phyloP scores from a whole-genome alignment of 192 early-diverging fungal species.

The Chytriomyces confervae region DNA sequence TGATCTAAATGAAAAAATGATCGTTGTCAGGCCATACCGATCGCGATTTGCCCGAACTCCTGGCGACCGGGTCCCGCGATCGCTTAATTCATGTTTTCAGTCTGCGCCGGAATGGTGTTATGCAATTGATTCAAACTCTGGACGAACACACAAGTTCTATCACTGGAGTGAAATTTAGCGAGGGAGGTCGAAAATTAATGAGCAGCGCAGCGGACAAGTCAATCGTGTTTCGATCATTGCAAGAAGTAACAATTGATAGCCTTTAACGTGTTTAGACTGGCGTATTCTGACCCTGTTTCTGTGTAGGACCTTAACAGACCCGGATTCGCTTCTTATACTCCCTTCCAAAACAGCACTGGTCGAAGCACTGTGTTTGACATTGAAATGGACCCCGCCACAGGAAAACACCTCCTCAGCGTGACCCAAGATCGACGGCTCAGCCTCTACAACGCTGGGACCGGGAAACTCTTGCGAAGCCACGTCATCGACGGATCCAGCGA shows the following conservation, averaged over 20 bases:
- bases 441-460: slow-evolving; percentile 64
- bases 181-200: slow-evolving; percentile 67
- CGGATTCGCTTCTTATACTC: slow-evolving; percentile 1
- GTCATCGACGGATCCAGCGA: slow-evolving; percentile 47
- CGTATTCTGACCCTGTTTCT: neutral
- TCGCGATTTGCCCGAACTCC: slow-evolving; percentile 34
- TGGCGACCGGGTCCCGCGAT: slow-evolving; percentile 80
- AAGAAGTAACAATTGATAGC: slow-evolving; percentile 28
- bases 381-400: slow-evolving; percentile 56
- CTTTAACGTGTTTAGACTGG: no score
- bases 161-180: slow-evolving; percentile 72
- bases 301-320: neutral
- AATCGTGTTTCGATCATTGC: slow-evolving; percentile 68
- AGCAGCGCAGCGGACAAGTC: slow-evolving; percentile 86
- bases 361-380: slow-evolving; percentile 79
- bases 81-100: slow-evolving; percentile 80
- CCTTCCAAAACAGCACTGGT: neutral
- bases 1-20: no score
- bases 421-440: slow-evolving; percentile 75
- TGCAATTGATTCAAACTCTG: slow-evolving; percentile 74
- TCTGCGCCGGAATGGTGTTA: slow-evolving; percentile 41
- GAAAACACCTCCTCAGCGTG: slow-evolving; percentile 64
- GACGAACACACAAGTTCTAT: slow-evolving; percentile 88
- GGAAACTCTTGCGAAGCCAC: slow-evolving; percentile 62
- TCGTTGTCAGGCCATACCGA: no score